Base-by-base conservation (phyloP, 2,329 filamentous ascomycete species). In the Penicillium decumbens region DNA sequence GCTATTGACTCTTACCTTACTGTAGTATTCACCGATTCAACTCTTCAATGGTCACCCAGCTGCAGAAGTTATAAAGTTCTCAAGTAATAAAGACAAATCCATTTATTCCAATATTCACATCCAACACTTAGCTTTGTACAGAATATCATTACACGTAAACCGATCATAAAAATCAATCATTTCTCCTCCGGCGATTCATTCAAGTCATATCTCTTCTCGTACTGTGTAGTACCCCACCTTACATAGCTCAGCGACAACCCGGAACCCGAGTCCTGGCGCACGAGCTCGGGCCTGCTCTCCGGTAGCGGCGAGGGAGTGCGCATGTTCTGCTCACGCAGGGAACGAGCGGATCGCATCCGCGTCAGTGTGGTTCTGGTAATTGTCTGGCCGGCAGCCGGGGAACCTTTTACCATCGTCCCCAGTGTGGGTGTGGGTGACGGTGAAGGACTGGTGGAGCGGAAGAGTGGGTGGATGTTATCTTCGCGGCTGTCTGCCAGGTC, bases 391-490 rank as follows among this genome's bases (percentile, higher is more conserved):
- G 78, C 77, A 28, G 75, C 71, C 2, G 79, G 79, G 2, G 78
- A 78, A 9, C 79, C 80, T 15, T 74, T 72, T 40, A 83, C 77
- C 48, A 76, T 75, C 0, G 80, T 83, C 0, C 77, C 77, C 0
- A 75, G 74, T 0, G 75, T 77, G 2, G 75, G 65, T 1, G 75
- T 71, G 9, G 79, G 75, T 2, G 79, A 75, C 15, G 80, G 79
- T 1, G 71, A 71, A 8, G 78, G 77, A 51, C 75, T 79, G 53
- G 75, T 76, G 3, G 73, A 73, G 37, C 80, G 73, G 64, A 83
- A 82, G 3, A 82, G 69, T 10, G 80, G 80, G 57, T 82, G 80
- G 44, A 82, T 81, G 49, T 81, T 72, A 9, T 74, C 71, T 58
- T 81, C 77, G 50, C 72, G 72, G 8, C 27, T 28, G 15, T 45